Evolutionary conservation across 192 early-diverging fungal genomes (phyloP).

Genomic region (Linnemannia zychae): DNA sequence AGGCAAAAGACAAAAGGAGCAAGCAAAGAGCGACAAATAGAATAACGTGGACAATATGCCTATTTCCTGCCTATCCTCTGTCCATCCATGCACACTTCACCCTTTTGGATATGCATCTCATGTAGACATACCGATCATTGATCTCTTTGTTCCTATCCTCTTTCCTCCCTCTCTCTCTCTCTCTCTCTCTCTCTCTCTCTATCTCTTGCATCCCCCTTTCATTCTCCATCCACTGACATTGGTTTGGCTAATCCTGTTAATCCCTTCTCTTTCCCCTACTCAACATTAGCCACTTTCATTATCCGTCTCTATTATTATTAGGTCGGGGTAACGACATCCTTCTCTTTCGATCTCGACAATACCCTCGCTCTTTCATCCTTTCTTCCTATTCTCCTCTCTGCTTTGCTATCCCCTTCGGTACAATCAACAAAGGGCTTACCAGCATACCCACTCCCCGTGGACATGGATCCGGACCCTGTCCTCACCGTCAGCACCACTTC

Average conservation of each 20-base stretch:
- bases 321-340: neutral
- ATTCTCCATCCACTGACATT: neutral
- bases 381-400: neutral
- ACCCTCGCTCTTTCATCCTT: neutral
- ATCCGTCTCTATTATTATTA: neutral
- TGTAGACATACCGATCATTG: neutral
- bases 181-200: neutral
- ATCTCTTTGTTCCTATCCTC: too few species aligned
- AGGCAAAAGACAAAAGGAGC: too few species aligned
- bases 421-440: neutral
- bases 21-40: too few species aligned
- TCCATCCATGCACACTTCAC: too few species aligned
- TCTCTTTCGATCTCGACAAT: neutral
- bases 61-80: too few species aligned
- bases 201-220: neutral
- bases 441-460: conserved; percentile 14
- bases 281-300: neutral
- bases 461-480: conserved; percentile 38
- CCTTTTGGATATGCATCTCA: neutral
- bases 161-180: neutral
- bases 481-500: conserved; percentile 7
- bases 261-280: neutral
- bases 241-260: conserved; percentile 13
- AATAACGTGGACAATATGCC: too few species aligned
- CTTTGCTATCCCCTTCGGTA: neutral